phyloP scores from a whole-genome alignment of 148 eudicot species.

The Suaeda aralocaspica region DNA sequence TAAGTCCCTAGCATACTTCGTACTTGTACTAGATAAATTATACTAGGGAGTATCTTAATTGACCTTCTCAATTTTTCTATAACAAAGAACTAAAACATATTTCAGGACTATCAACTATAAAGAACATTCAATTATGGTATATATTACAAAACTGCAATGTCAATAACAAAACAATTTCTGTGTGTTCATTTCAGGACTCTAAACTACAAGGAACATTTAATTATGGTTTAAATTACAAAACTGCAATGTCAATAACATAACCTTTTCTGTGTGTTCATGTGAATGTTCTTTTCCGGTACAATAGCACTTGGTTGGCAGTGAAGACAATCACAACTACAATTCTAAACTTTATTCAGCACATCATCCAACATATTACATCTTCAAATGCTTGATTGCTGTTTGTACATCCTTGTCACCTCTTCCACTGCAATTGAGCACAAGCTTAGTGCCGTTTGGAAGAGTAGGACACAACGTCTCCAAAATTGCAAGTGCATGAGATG shows the following conservation, averaged over 20 bases:
- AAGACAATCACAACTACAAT: not conserved
- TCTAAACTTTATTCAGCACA: not conserved
- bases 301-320: not conserved
- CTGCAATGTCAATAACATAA: not conserved
- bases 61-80: no score
- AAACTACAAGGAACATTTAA: not conserved
- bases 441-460: constrained; percentile 70
- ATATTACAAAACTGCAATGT: no score
- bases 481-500: constrained; percentile 88
- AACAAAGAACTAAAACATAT: no score
- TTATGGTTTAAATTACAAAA: not conserved
- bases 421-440: constrained; percentile 92
- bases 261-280: not conserved
- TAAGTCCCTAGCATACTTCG: no score
- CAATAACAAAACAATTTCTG: not conserved
- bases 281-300: not conserved
- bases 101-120: not conserved
- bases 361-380: constrained; percentile 31
- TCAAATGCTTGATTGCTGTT: constrained; percentile 73
- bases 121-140: not conserved
- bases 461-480: constrained; percentile 85
- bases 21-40: no score
- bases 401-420: constrained; percentile 96
- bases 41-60: no score
- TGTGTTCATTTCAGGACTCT: not conserved